Base-by-base conservation (phyloP, 1,284 basidiomycete species). In the Papiliotrema fonsecae region DNA sequence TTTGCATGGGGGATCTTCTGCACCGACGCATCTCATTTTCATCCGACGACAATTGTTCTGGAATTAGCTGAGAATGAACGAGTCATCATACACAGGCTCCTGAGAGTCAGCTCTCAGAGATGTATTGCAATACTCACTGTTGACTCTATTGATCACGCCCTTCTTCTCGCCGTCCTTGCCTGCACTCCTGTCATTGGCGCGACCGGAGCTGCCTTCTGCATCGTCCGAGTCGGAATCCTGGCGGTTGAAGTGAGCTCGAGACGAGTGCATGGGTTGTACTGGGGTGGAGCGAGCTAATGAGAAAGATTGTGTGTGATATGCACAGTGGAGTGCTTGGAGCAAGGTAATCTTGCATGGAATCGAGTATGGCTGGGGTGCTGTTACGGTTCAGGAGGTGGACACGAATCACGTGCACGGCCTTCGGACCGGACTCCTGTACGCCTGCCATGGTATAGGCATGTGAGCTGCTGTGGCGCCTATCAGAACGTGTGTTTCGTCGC, bases 1-100 rank as follows among this genome's bases (percentile, higher is more conserved):
- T 64, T 87, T 84, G 73, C 90, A 94, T 18, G 90, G 90, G n/a
- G 90, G 90, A 60, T 89, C 89, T 69, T 92, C 90, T 19, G 89
- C 89, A 1, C 88, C 72, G 2, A 75, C 70, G 50, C 75, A 76
- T 7, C 73, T 62, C 89, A 77, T 92, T 86, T 75, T 74, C 71
- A 74, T 73, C 30, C 69, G 50, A 6, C 73, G 51, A 42, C 73
- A 74, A 50, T 73, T 67, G 48, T 72, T 73, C 70, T 72, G 48
- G 4, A 22, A 22, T 40, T 39, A 31, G 42, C 50, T 35, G 51
- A 39, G n/a, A 16, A 4, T n/a, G 6, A 18, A 21, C 19, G 21
- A 30, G 14, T 14, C 13, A 22, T 18, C 67, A 56, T 40, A 70
- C 69, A 51, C 69, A 71, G 34, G 70, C 69, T 25, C 66, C 67